Percentiles rank a stretch among this genome's conserved stretches.
phyloP scores from a whole-genome alignment of 345 rosid species.

The Balakata baccata region DNA sequence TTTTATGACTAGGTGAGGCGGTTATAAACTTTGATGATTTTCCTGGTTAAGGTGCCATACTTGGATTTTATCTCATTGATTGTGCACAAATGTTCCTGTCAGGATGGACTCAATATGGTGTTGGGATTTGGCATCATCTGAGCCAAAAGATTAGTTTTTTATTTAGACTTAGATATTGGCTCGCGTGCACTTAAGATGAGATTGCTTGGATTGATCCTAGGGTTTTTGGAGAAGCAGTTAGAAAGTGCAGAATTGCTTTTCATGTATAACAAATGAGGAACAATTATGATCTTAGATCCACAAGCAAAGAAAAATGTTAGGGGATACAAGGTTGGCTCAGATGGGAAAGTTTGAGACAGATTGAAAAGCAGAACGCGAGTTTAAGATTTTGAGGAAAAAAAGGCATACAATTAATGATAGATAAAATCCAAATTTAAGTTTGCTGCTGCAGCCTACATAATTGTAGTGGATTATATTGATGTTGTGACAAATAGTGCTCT shows the following conservation, averaged over 20 bases:
- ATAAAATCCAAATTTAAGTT: not conserved
- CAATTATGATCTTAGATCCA: not conserved
- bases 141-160: not conserved
- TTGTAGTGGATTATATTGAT: not conserved
- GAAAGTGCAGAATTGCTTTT: not conserved
- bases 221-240: not conserved
- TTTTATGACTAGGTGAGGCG: not conserved
- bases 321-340: not conserved
- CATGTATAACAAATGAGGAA: not conserved
- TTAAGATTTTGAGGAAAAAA: not conserved
- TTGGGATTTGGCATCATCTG: not conserved
- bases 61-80: not conserved
- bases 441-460: not conserved
- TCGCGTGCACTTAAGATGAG: not conserved
- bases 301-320: conserved; percentile 1
- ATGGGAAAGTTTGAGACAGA: not conserved
- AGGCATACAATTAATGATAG: not conserved
- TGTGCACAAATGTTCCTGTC: not conserved
- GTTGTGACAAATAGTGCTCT: not conserved
- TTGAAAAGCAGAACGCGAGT: not conserved
- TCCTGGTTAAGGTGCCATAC: not conserved
- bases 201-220: not conserved
- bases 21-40: not conserved
- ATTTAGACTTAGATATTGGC: not conserved
- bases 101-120: not conserved